These are phyloP conservation scores for Moricandia moricandioides DNA, from an alignment of 345 rosid genomes.

Conservation along the genomic window DNA sequence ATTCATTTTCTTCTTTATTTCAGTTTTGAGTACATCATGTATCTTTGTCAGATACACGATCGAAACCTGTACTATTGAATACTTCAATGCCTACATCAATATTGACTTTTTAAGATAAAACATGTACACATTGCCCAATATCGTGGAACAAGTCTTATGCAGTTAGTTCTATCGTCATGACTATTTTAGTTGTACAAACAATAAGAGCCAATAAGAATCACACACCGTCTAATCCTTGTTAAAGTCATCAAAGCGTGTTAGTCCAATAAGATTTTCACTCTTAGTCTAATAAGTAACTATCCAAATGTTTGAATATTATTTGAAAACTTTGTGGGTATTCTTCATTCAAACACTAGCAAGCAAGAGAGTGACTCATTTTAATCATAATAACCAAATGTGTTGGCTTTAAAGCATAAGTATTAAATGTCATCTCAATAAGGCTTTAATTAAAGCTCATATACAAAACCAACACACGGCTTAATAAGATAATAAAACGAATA, in stretches of 20 bases:
- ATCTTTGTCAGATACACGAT: not conserved
- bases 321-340: not conserved
- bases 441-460: slow-evolving; percentile 25
- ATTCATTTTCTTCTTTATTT: not conserved
- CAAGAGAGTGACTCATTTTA: not conserved
- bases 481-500: not conserved
- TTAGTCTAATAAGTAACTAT: not conserved
- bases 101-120: not conserved
- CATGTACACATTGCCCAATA: not conserved
- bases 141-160: not conserved
- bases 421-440: slow-evolving; percentile 1
- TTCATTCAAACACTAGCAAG: slow-evolving; percentile 1
- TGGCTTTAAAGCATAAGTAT: not conserved
- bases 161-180: not conserved
- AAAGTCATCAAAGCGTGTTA: not conserved
- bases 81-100: not conserved
- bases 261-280: not conserved
- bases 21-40: not conserved
- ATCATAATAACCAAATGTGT: not conserved
- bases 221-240: not conserved
- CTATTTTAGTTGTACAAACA: not conserved
- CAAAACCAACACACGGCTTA: slow-evolving; percentile 26
- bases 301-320: not conserved
- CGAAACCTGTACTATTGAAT: not conserved
- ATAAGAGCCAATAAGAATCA: not conserved